Evolutionary conservation across 192 early-diverging fungal genomes (phyloP).

Genomic region (Martensiomyces pterosporus): DNA sequence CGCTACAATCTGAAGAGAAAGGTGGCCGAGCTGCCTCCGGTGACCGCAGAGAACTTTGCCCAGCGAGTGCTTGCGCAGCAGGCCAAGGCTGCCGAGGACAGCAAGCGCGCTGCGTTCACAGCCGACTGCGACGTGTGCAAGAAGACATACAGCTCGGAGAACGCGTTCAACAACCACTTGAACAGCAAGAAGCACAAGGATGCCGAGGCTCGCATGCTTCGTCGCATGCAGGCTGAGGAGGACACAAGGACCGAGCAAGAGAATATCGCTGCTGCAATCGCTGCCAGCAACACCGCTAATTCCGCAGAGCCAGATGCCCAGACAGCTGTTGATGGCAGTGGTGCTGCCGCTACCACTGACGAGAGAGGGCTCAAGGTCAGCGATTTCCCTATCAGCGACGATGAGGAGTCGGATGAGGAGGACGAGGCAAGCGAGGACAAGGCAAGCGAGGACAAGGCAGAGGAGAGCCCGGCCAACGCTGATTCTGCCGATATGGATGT

Average conservation of each 20-base stretch:
- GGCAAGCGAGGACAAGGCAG: conserved; percentile 3
- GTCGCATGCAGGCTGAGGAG: conserved; percentile 37
- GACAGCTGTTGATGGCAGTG: conserved; percentile 3
- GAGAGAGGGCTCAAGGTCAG: conserved; percentile 29
- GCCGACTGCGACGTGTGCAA: conserved; percentile 54
- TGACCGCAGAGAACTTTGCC: conserved; percentile 77
- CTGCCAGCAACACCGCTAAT: not conserved
- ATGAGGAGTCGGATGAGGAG: conserved; percentile 34
- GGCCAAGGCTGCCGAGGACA: conserved; percentile 47
- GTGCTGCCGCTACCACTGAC: too few species aligned
- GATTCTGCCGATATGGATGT: conserved; percentile 6
- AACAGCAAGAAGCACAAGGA: conserved; percentile 96
- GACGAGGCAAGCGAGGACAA: conserved; percentile 11
- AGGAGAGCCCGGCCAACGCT: not conserved
- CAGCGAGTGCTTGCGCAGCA: conserved; percentile 68
- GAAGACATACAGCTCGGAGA: conserved; percentile 73
- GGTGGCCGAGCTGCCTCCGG: conserved; percentile 84
- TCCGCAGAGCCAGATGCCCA: not conserved
- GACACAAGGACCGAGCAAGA: conserved; percentile 33
- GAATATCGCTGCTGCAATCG: conserved; percentile 16
- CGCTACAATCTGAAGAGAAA: conserved; percentile 98
- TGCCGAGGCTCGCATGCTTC: conserved; percentile 52
- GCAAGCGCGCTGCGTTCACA: conserved; percentile 31
- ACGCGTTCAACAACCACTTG: conserved; percentile 85
- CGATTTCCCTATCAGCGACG: conserved; percentile 44